phyloP scores from a whole-genome alignment of 768 basidiomycete species.

The Zangia roseola region DNA sequence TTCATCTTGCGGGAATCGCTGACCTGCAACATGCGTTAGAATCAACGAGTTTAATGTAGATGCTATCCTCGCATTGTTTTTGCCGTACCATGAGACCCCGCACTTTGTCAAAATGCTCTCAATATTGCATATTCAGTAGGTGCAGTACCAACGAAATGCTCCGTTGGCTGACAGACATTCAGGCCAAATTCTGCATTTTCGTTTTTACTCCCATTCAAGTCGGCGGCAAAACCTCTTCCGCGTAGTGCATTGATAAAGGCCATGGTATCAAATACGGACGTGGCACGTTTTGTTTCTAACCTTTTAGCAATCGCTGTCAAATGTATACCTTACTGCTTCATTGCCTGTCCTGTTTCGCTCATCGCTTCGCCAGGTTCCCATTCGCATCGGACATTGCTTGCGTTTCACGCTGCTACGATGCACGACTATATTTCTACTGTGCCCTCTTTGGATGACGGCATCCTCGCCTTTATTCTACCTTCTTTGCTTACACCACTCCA shows the following conservation, averaged over 20 bases:
- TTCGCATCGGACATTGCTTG: constrained; percentile 69
- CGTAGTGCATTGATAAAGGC: constrained; percentile 71
- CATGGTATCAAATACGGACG: constrained; percentile 68
- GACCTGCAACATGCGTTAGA: constrained; percentile 39
- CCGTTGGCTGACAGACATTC: background rate
- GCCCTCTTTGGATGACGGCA: constrained; percentile 61
- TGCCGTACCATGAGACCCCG: constrained; percentile 93
- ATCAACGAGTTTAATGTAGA: constrained; percentile 92
- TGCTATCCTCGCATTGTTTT: constrained; percentile 72
- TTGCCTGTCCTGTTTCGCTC: background rate
- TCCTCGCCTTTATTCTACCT: constrained; percentile 62
- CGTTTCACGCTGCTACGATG: constrained; percentile 78
- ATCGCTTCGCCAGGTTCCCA: constrained; percentile 29
- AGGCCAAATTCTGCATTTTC: constrained; percentile 64
- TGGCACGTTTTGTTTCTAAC: constrained; percentile 68
- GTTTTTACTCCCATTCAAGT: constrained; percentile 74
- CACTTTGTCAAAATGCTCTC: constrained; percentile 93
- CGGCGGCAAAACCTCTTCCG: constrained; percentile 72
- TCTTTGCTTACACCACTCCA: constrained; percentile 60
- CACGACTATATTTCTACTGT: constrained; percentile 73
- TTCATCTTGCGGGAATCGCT: background rate
- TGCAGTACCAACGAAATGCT: background rate
- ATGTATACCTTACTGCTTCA: constrained; percentile 18
- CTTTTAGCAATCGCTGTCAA: constrained; percentile 63
- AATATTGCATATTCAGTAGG: constrained; percentile 76